Evolutionary conservation across 257 asterid genomes (phyloP).

Genomic region (Verbena officinalis): DNA sequence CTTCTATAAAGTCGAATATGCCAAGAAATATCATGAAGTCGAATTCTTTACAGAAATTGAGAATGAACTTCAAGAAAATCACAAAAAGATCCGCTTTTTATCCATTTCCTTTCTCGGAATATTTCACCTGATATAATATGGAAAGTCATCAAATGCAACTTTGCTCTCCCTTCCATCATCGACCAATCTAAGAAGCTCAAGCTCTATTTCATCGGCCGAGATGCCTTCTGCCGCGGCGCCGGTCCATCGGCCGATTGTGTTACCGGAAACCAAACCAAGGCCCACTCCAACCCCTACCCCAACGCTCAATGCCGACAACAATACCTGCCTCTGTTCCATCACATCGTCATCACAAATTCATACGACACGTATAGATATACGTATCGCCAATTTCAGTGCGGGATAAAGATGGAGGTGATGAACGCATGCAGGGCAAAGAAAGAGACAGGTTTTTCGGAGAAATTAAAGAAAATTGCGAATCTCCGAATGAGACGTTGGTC

Average conservation of each 20-base stretch:
- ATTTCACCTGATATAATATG: conserved; percentile 90
- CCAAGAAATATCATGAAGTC: no score
- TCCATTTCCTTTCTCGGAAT: not conserved
- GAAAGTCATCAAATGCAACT: conserved; percentile 73
- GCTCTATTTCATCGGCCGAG: conserved; percentile 64
- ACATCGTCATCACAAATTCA: conserved; percentile 18
- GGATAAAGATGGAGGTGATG: conserved; percentile 28
- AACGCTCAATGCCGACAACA: conserved; percentile 91
- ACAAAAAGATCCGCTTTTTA: not conserved
- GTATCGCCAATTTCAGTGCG: conserved; percentile 19
- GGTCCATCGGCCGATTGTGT: conserved; percentile 64
- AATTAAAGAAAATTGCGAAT: conserved; percentile 41
- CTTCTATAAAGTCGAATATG: not conserved
- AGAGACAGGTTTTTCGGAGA: conserved; percentile 4
- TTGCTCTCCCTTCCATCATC: conserved; percentile 57
- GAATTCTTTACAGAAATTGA: no score
- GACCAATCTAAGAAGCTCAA: conserved; percentile 67
- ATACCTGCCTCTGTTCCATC: conserved; percentile 91
- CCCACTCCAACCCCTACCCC: conserved; percentile 96
- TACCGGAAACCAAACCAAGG: conserved; percentile 80
- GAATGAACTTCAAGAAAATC: not conserved
- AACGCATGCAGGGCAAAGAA: conserved; percentile 1
- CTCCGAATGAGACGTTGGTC: conserved; percentile 51
- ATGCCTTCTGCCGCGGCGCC: conserved; percentile 48
- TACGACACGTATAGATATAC: conserved; percentile 21